A percentile compares a stretch with the other conserved stretches of the same genome.
phyloP scores from a whole-genome alignment of 345 rosid genomes.

The Eucalyptus melliodora region DNA sequence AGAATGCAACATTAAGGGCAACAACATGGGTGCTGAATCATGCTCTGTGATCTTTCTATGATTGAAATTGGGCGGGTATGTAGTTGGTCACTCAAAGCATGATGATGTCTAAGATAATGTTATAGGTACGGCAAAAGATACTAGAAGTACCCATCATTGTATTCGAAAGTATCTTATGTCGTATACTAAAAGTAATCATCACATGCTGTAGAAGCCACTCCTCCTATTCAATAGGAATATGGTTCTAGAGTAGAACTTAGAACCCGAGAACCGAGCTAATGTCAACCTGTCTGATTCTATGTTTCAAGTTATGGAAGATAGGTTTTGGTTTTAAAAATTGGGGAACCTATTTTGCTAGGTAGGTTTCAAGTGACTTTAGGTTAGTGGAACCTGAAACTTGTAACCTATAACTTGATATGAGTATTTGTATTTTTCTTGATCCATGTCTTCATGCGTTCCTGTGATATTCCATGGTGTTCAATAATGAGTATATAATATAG shows the following conservation, averaged over 20 bases:
- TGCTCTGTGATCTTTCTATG: too few relatives aligned
- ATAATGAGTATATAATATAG: too few relatives aligned
- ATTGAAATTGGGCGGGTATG: not conserved
- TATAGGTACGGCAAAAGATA: not conserved
- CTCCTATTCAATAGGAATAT: not conserved
- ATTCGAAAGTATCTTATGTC: not conserved
- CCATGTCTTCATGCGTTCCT: accelerated
- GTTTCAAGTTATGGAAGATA: too few relatives aligned
- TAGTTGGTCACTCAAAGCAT: not conserved
- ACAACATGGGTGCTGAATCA: not conserved
- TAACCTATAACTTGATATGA: too few relatives aligned
- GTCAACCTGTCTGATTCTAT: too few relatives aligned
- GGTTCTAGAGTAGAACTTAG: not conserved
- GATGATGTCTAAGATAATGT: not conserved
- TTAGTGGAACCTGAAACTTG: too few relatives aligned
- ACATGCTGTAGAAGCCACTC: not conserved
- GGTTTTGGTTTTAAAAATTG: too few relatives aligned
- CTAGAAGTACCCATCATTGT: not conserved
- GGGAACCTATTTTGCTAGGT: too few relatives aligned
- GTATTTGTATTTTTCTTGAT: too few relatives aligned
- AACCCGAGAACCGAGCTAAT: too few relatives aligned
- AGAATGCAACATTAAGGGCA: not conserved
- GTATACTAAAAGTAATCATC: not conserved
- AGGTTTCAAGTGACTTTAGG: too few relatives aligned
- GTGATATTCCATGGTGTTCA: accelerated